Conservation (phyloP, 2,329 filamentous ascomycete genomes). For the Thyridium curvatum region DNA sequence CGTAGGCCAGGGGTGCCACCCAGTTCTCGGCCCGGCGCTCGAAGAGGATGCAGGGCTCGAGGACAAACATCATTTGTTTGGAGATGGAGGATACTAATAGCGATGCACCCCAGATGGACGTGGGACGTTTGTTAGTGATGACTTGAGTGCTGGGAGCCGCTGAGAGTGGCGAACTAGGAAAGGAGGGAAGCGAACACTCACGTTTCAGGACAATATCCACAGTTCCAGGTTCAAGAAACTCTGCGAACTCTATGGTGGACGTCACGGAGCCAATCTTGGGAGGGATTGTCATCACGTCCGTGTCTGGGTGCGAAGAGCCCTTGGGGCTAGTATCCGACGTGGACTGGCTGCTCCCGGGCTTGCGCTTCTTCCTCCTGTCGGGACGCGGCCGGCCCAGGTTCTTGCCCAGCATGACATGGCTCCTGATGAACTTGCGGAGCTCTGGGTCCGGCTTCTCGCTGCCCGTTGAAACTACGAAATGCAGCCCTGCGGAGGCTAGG, state of each 20-base stretch:
- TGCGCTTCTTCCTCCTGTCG: no score
- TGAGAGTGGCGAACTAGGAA: not conserved
- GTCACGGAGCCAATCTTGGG: no score
- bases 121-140: no score
- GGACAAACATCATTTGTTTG: slow-evolving; percentile 22
- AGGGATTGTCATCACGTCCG: no score
- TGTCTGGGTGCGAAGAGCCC: no score
- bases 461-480: slow-evolving; percentile 22
- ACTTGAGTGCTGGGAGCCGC: not conserved
- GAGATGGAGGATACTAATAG: slow-evolving; percentile 24
- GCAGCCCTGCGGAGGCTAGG: slow-evolving; percentile 8
- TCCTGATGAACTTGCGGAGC: slow-evolving; percentile 27
- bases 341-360: no score
- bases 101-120: no score
- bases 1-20: slow-evolving; percentile 21
- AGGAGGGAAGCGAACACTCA: no score
- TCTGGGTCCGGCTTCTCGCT: slow-evolving; percentile 18
- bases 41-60: slow-evolving; percentile 23
- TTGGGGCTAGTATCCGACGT: no score
- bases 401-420: slow-evolving; percentile 36
- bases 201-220: no score
- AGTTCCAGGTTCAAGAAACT: no score
- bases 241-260: no score
- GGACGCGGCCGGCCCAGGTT: slow-evolving; percentile 19
- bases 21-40: slow-evolving; percentile 14